Conservation (phyloP, 768 basidiomycete species). For the Hemileccinum rubropunctum region DNA sequence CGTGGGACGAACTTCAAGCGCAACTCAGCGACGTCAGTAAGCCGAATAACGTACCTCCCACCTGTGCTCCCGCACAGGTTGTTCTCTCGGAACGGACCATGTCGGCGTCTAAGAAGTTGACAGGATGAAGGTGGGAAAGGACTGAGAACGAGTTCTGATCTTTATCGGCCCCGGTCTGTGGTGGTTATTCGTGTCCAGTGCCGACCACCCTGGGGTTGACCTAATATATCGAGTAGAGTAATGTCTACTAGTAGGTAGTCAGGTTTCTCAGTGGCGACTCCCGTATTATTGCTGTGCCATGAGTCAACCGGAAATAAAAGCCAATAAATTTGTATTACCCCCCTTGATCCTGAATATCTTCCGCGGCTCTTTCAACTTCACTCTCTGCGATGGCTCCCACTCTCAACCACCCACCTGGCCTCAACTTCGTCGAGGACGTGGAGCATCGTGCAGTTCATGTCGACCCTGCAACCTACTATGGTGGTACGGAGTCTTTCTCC, state of each 20-base stretch:
- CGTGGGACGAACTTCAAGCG: too few species aligned
- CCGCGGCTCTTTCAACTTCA: background rate
- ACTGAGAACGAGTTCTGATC: too few species aligned
- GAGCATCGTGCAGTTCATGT: slow-evolving; percentile 47
- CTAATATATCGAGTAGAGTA: background rate
- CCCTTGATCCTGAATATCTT: slow-evolving; percentile 13
- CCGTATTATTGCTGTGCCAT: background rate
- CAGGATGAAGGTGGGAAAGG: background rate
- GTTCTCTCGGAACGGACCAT: background rate
- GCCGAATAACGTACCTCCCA: too few species aligned
- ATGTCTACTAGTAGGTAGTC: too few species aligned
- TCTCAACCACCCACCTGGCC: slow-evolving; percentile 59
- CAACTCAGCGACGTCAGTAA: too few species aligned
- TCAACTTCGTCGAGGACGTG: slow-evolving; percentile 65
- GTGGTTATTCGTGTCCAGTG: too few species aligned
- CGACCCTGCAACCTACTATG: slow-evolving; percentile 83
- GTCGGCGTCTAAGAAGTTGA: background rate
- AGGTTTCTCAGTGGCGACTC: background rate
- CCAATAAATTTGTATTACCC: slow-evolving; percentile 6
- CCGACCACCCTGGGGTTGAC: background rate
- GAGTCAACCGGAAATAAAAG: background rate
- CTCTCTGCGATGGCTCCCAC: slow-evolving; percentile 55
- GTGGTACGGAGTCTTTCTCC: slow-evolving; percentile 71
- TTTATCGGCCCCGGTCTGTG: too few species aligned
- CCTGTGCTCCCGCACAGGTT: too few species aligned